phyloP scores from a whole-genome alignment of 129 eudicot species.

The Calendula officinalis region DNA sequence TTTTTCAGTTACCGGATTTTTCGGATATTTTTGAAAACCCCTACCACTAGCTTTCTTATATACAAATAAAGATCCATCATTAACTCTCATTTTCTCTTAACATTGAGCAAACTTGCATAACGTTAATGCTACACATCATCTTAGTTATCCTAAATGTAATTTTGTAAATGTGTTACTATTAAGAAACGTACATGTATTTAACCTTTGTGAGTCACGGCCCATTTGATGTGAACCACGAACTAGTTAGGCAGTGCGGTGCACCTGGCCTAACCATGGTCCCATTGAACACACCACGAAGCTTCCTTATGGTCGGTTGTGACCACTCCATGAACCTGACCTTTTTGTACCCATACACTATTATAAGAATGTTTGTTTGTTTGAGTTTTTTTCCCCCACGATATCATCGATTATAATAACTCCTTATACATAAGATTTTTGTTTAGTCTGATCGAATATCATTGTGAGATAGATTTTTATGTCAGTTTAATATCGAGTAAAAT shows the following conservation, averaged over 20 bases:
- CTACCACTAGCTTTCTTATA: no score
- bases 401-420: background rate
- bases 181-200: background rate
- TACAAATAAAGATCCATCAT: no score
- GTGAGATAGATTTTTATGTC: background rate
- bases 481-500: background rate
- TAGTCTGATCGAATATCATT: background rate
- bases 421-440: background rate
- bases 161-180: no score
- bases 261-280: constrained; percentile 27
- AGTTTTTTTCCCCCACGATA: background rate
- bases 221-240: constrained; percentile 20
- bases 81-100: no score
- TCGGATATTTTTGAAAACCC: no score
- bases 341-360: constrained; percentile 18
- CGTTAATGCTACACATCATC: no score
- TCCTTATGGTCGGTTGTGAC: constrained; percentile 24
- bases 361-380: background rate
- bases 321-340: background rate
- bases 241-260: constrained; percentile 12
- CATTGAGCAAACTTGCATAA: no score
- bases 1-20: no score
- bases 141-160: no score
- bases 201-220: background rate
- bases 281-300: constrained; percentile 20